A percentile compares a stretch with the other conserved stretches of the same genome.
These are phyloP conservation scores for Hymenoscyphus albidus DNA, from an alignment of 2,329 filamentous ascomycete species.

Conservation along the genomic window DNA sequence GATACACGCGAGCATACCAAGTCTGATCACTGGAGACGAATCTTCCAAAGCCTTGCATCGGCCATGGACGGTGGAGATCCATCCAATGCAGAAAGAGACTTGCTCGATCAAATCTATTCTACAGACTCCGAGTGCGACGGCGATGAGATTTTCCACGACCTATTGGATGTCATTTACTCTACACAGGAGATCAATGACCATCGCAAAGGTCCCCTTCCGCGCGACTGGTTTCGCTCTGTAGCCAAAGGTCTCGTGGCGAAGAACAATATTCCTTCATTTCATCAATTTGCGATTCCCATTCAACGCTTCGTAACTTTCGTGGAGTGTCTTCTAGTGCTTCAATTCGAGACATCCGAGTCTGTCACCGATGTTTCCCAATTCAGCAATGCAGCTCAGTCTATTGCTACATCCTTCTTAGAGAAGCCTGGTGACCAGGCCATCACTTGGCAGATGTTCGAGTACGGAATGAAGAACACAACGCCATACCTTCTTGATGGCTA, in stretches of 20 bases:
- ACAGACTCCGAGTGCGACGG: not conserved
- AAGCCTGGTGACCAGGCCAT: not conserved
- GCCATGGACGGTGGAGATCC: not conserved
- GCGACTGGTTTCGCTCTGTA: not conserved
- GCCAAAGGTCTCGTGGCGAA: not conserved
- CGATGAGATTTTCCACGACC: conserved; percentile 2
- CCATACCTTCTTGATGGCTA: conserved; percentile 6
- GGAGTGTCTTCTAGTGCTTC: not conserved
- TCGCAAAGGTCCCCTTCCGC: not conserved
- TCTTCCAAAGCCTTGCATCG: not conserved
- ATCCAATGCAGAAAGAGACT: too few species aligned
- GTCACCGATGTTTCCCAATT: not conserved
- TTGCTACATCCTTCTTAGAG: not conserved
- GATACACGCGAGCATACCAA: not conserved
- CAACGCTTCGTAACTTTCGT: not conserved
- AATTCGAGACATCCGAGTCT: not conserved
- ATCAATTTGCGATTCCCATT: not conserved
- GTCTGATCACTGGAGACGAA: not conserved
- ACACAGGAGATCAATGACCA: not conserved
- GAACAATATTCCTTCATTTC: not conserved
- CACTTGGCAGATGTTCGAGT: conserved; percentile 2
- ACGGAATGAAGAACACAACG: not conserved
- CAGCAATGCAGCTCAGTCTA: not conserved
- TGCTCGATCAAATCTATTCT: not conserved
- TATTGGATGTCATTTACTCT: conserved; percentile 4